Percentiles rank a stretch among this genome's conserved stretches.
phyloP scores from a whole-genome alignment of 306 rosid genomes.

The Parietaria judaica region DNA sequence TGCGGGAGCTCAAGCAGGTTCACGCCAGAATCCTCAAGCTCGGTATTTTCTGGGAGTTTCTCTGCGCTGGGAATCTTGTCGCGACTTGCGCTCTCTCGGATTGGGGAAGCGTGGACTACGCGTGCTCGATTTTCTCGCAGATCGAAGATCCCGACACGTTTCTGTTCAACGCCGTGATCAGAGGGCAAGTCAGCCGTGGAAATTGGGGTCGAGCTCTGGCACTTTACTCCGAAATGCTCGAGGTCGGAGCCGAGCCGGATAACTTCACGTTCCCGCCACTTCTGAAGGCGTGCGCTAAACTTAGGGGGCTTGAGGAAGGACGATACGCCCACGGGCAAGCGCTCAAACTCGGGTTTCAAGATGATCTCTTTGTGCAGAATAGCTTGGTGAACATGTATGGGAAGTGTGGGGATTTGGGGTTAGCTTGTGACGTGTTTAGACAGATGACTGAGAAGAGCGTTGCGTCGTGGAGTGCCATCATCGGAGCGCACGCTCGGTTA shows the following conservation, averaged over 20 bases:
- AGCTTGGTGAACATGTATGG: slow-evolving; percentile 84
- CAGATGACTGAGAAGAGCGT: slow-evolving; percentile 43
- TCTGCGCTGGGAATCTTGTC: slow-evolving; percentile 57
- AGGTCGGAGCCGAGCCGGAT: slow-evolving; percentile 52
- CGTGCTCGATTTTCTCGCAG: slow-evolving; percentile 67
- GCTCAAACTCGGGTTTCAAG: slow-evolving; percentile 52
- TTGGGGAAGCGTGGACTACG: slow-evolving; percentile 88
- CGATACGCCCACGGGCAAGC: slow-evolving; percentile 56
- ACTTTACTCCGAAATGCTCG: slow-evolving; percentile 52
- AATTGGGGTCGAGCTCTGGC: slow-evolving; percentile 42
- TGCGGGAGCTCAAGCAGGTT: slow-evolving; percentile 63
- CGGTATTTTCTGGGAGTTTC: slow-evolving; percentile 54
- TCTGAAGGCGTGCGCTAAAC: slow-evolving; percentile 64
- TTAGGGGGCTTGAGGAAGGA: slow-evolving; percentile 43
- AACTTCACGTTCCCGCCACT: slow-evolving; percentile 62
- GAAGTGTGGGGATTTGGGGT: slow-evolving; percentile 33
- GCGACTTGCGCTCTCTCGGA: slow-evolving; percentile 62
- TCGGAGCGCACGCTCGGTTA: slow-evolving; percentile 58
- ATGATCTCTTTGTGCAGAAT: slow-evolving; percentile 63
- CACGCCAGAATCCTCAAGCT: slow-evolving; percentile 57
- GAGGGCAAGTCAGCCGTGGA: slow-evolving; percentile 45
- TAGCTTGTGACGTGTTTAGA: slow-evolving; percentile 42
- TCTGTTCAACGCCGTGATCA: slow-evolving; percentile 62
- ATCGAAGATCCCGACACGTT: slow-evolving; percentile 61
- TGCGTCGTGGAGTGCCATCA: slow-evolving; percentile 85